Conservation (phyloP, 345 rosid genomes). For the Cardiospermum halicacabum region DNA sequence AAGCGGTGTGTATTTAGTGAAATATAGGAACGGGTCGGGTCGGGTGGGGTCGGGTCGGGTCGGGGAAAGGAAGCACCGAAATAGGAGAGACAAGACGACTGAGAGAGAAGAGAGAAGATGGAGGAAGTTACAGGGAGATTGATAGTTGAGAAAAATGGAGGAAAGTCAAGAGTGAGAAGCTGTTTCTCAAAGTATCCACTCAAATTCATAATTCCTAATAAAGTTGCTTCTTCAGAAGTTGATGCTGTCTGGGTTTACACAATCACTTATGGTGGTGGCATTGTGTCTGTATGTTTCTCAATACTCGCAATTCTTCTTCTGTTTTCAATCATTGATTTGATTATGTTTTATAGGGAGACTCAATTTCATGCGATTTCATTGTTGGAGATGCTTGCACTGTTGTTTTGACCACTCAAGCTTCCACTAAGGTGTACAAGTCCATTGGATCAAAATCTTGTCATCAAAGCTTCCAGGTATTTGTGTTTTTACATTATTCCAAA, state of each 20-base stretch:
- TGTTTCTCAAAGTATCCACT: constrained; percentile 89
- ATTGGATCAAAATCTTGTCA: constrained; percentile 63
- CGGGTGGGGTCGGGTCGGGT: too few relatives aligned
- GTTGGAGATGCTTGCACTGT: constrained; percentile 70
- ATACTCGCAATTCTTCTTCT: neutral
- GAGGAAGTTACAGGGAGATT: constrained; percentile 43
- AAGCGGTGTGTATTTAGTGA: too few relatives aligned
- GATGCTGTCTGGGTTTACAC: constrained; percentile 90
- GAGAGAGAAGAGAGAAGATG: constrained; percentile 18
- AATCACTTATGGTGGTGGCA: constrained; percentile 91
- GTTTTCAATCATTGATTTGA: neutral
- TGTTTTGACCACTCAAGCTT: constrained; percentile 82
- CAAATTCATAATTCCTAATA: constrained; percentile 75
- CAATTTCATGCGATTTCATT: constrained; percentile 56
- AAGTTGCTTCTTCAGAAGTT: constrained; percentile 65
- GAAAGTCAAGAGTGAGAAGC: constrained; percentile 66
- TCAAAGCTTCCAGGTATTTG: constrained; percentile 64
- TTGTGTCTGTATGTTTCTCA: constrained; percentile 75
- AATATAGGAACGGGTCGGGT: too few relatives aligned
- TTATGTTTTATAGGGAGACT: constrained; percentile 41
- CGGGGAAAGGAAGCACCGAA: too few relatives aligned
- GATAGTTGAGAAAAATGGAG: constrained; percentile 59
- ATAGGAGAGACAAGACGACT: neutral
- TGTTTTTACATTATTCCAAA: neutral
- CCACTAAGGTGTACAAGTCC: constrained; percentile 90